phyloP scores from a whole-genome alignment of 2,329 filamentous ascomycete species.

The Shiraia sp. region DNA sequence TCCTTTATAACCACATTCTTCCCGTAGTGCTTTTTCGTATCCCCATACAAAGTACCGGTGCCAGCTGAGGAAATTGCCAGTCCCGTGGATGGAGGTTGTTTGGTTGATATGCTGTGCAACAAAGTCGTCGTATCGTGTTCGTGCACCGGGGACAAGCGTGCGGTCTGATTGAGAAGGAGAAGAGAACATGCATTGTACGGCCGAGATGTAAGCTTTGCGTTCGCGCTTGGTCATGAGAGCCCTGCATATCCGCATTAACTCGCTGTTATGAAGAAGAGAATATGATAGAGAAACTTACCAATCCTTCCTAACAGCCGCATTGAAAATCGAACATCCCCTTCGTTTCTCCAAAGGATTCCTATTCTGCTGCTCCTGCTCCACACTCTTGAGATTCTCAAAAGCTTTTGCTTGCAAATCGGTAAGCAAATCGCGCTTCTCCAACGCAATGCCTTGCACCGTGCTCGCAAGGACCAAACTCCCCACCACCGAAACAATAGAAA shows the following conservation, averaged over 20 bases:
- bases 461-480: no score
- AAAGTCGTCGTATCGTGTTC: constrained; percentile 33
- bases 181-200: constrained; percentile 23
- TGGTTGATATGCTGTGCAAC: constrained; percentile 27
- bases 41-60: constrained; percentile 43
- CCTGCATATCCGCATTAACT: no score
- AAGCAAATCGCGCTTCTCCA: no score
- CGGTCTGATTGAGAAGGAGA: constrained; percentile 16
- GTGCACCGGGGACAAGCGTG: constrained; percentile 18
- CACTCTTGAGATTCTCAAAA: no score
- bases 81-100: constrained; percentile 20
- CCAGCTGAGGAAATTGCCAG: constrained; percentile 33
- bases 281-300: constrained; percentile 10
- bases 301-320: constrained; percentile 13
- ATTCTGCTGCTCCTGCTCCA: no score
- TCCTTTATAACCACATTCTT: constrained; percentile 45
- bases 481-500: no score
- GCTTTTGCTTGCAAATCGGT: no score
- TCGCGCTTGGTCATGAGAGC: constrained; percentile 3
- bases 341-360: no score
- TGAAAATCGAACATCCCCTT: constrained; percentile 13
- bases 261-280: no score
- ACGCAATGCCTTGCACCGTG: no score
- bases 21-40: constrained; percentile 43
- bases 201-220: constrained; percentile 21